Base-by-base conservation (phyloP, 139 green algal genomes). In the Closterium sp. region DNA sequence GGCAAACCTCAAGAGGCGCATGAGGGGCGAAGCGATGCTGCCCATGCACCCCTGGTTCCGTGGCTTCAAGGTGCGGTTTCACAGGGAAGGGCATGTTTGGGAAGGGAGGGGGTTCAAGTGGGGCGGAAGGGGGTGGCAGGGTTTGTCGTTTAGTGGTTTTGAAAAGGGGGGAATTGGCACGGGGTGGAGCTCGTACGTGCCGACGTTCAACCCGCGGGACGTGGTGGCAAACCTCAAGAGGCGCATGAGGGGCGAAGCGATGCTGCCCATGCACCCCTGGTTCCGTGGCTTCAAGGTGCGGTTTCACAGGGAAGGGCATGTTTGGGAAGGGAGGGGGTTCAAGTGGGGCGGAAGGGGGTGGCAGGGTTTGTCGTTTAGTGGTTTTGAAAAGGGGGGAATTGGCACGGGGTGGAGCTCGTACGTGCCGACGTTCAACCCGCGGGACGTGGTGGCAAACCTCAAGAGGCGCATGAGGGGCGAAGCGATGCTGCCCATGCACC, bases 391-490 rank as follows among this genome's bases (percentile, higher is more conserved):
- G 2, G 98, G 99, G 91, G 98, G 98, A 94, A 99, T 99, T 86
- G 98, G 98, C 89, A 99, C 98, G 2, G 98, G 98, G 87, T 99
- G 98, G 98, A 98, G 95, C 95, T 99, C 98, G 9, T 98, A 89
- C 89, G 98, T 99, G 87, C 98, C 98, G 91, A 99, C 99, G 96
- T 99, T 98, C 97, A 98, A 97, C 93, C 98, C 98, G 2, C 92
- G 95, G 4, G 98, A 99, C 70, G 95, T 99, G 22, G 96, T 98
- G 27, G 95, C 89, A n/a, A 99, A 99, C 95, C 87, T 99, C n/a
- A 96, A 95, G 91, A 91, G 95, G 9, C 93, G 99, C 93, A 95
- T 99, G 89, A 86, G 94, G 4, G 97, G 96, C 1, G 92, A 98
- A 95, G 94, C 96, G 38, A 92, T 96, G 88, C 90, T 93, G 90